Evolutionary conservation across 176 grass and related monocot species (phyloP), one percentile per base, ranked within the genome.

Genomic region (Dendrocalamus sinicus): DNA sequence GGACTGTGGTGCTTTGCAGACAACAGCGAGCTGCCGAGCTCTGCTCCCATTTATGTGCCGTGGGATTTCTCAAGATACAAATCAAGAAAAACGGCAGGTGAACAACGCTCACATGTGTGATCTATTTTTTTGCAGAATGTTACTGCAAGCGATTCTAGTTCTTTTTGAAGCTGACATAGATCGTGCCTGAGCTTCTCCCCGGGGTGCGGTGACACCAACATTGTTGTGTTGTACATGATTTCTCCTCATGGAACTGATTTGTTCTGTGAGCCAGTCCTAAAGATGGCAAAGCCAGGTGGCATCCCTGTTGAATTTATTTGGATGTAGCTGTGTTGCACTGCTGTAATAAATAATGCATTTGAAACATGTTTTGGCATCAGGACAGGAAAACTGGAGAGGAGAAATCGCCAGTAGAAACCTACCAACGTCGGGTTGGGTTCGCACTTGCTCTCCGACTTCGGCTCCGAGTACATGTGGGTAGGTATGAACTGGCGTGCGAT

Each of bases 211-310:
- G 52, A 12, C 71, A 20, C 30, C 73, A 79, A 20, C 74, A 80
- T 80, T 87, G 61, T 86, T 87, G 28, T 50, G 78, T 83, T 87
- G 70, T 80, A 70, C 69, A 80, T 80, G 50, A 51, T 83, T 82
- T 74, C 44, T 46, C 59, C 20, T 48, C 57, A 35, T 16, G 65
- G 66, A 69, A 65, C 62, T 76, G 85, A 85, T 69, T 54, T 91
- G 8, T 70, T 70, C 40, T 46, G 24, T 64, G 40, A 72, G 72
- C 32, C 65, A 51, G 40, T 78, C 64, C 50, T 81, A 65, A 85
- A 52, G 70, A 76, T 72, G 75, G 6, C 35, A 76, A 50, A 53
- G 39, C 23, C 61, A 83, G 45, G 35, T 80, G 54, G 20, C 39
- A 32, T 44, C 5, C 54, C 7, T 84, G 4, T 84, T 39, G 20